These are phyloP conservation scores for Suillus subluteus DNA, from an alignment of 768 basidiomycete genomes.

Conservation along the genomic window DNA sequence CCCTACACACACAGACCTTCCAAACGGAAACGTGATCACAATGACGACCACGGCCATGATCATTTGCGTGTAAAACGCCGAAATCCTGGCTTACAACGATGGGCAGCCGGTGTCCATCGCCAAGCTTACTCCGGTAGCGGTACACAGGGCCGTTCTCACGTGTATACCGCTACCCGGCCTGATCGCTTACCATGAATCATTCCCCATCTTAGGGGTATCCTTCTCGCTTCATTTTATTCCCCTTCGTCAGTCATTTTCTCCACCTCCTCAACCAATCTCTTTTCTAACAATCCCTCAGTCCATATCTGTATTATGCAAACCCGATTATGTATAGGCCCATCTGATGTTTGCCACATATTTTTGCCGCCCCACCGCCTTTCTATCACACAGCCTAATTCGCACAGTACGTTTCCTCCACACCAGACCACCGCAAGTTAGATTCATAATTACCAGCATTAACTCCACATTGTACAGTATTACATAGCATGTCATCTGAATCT, in stretches of 20 bases:
- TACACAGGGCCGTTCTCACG: slow-evolving; percentile 3
- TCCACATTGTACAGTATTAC: slow-evolving; percentile 11
- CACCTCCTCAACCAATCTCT: background rate
- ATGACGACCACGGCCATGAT: slow-evolving; percentile 20
- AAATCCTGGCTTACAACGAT: slow-evolving; percentile 22
- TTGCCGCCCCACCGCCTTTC: background rate
- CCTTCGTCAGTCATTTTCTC: background rate
- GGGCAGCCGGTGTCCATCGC: slow-evolving; percentile 21
- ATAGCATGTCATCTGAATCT: slow-evolving; percentile 6
- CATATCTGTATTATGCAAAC: background rate
- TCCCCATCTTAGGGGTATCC: slow-evolving; percentile 2
- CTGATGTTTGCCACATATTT: slow-evolving; percentile 2
- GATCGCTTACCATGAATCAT: slow-evolving; percentile 8
- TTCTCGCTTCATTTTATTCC: background rate
- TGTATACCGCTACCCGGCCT: slow-evolving; percentile 5
- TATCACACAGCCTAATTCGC: slow-evolving; percentile 6
- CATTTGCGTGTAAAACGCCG: slow-evolving; percentile 30
- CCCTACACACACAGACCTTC: slow-evolving; percentile 60
- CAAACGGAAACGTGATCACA: slow-evolving; percentile 55
- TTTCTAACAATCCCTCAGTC: background rate
- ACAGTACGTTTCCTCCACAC: background rate
- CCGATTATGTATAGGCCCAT: background rate
- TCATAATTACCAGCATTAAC: slow-evolving; percentile 5
- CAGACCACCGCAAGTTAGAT: background rate
- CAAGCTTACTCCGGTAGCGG: slow-evolving; percentile 15